Evolutionary conservation across 768 basidiomycete genomes (phyloP), one percentile per base, ranked within the genome.

Genomic region (Leccinum olivaceopallidum): DNA sequence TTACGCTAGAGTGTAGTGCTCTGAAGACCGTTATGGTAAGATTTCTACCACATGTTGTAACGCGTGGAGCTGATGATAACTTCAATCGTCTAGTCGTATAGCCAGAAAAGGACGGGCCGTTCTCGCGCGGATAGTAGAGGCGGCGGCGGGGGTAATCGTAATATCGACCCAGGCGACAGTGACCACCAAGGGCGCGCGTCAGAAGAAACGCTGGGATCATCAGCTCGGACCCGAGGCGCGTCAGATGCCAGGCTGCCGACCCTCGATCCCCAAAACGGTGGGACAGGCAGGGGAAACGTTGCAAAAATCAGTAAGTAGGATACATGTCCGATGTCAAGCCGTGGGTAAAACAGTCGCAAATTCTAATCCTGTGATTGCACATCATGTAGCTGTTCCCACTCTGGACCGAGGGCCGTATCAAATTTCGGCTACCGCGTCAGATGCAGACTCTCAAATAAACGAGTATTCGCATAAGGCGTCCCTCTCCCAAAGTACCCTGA

Each of bases 11-110:
- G 59, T 24, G 26, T 62, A 91, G 89, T 28, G 90, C 92, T 7
- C 74, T 92, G 53, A 91, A 90, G 69, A 91, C 90, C 13, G 89
- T 92, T 57, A 92, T 92, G 90, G 89, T 91, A 75, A 70, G 80
- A 59, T 24, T 59, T 61, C 61, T 44, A 13, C 50, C 34, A 49
- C 16, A 36, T 51, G 39, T 54, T 18, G n/a, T 50, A n/a, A 53
- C 49, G 34, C 55, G 60, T 54, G 22, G 26, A 57, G 55, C 67
- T 66, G 58, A 69, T 67, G 48, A 47, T 34, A 54, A 28, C 61
- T 60, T 39, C 13, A 58, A 56, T 57, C 55, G 53, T 70, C 65
- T 66, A 92, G 90, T 85, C 88, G 13, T 93, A 90, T 72, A 90
- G 88, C 26, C 88, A 91, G 76, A 89, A 85, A 72, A 83, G 88